These are phyloP conservation scores for Teratosphaeria gauchensis DNA, from an alignment of 2,329 filamentous ascomycete genomes.

Conservation along the genomic window DNA sequence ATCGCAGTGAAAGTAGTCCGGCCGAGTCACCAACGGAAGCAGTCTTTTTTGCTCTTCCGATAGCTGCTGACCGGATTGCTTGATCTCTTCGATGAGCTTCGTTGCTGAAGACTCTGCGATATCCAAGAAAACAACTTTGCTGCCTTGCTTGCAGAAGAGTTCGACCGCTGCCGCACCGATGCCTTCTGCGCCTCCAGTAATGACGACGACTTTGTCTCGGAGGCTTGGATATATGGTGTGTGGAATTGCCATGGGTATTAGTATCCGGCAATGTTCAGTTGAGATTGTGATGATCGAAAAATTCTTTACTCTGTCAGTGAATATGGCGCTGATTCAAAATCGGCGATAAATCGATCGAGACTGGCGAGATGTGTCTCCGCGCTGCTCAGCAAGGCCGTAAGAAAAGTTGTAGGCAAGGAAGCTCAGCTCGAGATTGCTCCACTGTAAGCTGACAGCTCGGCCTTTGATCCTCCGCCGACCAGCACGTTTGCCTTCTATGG, in stretches of 20 bases:
- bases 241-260: neutral
- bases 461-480: neutral
- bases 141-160: slow-evolving; percentile 50
- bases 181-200: slow-evolving; percentile 56
- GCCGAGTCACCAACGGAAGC: slow-evolving; percentile 4
- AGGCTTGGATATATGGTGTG: slow-evolving; percentile 29
- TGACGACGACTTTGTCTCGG: slow-evolving; percentile 48
- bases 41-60: neutral
- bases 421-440: neutral
- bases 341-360: neutral
- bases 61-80: neutral
- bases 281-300: neutral
- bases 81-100: neutral
- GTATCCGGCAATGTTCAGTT: neutral
- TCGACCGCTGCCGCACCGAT: slow-evolving; percentile 52
- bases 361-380: neutral
- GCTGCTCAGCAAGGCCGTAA: neutral
- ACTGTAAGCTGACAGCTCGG: neutral
- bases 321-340: neutral
- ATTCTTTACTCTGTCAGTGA: neutral
- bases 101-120: slow-evolving; percentile 28
- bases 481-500: neutral
- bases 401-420: neutral
- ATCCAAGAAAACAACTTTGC: slow-evolving; percentile 51
- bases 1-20: slow-evolving; percentile 34